Evolutionary conservation across 139 green algal genomes (phyloP).

Genomic region (Chlorella sp.): DNA sequence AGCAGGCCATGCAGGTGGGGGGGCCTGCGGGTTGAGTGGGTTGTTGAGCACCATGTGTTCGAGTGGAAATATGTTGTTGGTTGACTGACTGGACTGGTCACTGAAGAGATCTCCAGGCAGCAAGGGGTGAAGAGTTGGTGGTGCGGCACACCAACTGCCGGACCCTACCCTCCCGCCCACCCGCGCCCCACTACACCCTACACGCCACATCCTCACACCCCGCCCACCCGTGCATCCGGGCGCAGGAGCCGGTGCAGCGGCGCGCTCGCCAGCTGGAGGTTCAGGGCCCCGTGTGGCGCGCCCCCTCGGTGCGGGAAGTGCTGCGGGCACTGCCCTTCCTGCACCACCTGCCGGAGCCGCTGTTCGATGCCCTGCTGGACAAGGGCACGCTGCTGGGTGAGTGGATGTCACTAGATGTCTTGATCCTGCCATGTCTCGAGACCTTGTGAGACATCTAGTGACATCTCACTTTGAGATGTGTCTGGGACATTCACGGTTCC

Average conservation of each 20-base stretch:
- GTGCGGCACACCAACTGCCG: background rate
- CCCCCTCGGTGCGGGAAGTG: conserved; percentile 57
- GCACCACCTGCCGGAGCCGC: conserved; percentile 22
- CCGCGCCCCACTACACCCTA: background rate
- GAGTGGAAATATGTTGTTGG: too few relatives aligned
- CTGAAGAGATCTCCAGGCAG: too few relatives aligned
- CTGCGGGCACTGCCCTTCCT: conserved; percentile 70
- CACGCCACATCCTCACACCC: too few relatives aligned
- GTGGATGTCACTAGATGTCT: too few relatives aligned
- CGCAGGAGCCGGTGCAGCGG: conserved; percentile 26
- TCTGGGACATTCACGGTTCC: too few relatives aligned
- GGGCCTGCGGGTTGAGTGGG: too few relatives aligned
- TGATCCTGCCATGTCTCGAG: too few relatives aligned
- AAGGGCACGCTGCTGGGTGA: conserved; percentile 43
- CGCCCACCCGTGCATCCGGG: background rate
- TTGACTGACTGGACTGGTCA: too few relatives aligned
- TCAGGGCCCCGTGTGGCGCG: conserved; percentile 60
- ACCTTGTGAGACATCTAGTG: too few relatives aligned
- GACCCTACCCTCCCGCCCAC: background rate
- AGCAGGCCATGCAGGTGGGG: too few relatives aligned
- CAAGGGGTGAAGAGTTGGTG: background rate
- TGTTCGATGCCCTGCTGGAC: conserved; percentile 49
- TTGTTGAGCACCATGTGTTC: too few relatives aligned
- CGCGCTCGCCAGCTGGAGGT: conserved; percentile 41
- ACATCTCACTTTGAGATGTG: too few relatives aligned